Percentiles rank a stretch among this genome's conserved stretches.
phyloP scores from a whole-genome alignment of 1,284 basidiomycete genomes.

The Calocybe gambosa region DNA sequence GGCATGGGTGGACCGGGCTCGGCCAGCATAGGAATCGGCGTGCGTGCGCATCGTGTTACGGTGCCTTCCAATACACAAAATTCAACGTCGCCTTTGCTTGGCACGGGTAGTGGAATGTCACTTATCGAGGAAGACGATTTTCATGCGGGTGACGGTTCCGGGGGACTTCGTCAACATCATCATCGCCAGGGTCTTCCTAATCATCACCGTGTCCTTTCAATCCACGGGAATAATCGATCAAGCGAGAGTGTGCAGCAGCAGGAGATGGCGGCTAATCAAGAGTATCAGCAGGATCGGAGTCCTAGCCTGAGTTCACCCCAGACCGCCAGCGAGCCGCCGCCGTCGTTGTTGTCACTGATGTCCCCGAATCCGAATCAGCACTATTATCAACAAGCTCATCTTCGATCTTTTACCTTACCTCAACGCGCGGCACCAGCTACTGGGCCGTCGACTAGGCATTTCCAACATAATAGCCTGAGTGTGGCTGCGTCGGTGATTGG shows the following conservation, averaged over 20 bases:
- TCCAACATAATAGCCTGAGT: constrained; percentile 39
- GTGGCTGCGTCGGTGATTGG: constrained; percentile 17
- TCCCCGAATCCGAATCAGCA: constrained; percentile 10
- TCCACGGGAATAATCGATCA: constrained; percentile 19
- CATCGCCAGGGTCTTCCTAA: too few species aligned
- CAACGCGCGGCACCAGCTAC: constrained; percentile 25
- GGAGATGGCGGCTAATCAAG: background rate
- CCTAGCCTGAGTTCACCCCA: constrained; percentile 12
- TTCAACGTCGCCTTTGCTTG: constrained; percentile 11
- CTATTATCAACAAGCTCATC: constrained; percentile 31
- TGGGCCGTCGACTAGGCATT: constrained; percentile 29
- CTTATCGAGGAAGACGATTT: constrained; percentile 31
- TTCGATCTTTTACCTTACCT: constrained; percentile 34
- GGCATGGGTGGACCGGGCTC: too few species aligned
- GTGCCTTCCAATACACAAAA: constrained; percentile 26
- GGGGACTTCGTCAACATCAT: background rate
- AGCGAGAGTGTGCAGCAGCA: constrained; percentile 9
- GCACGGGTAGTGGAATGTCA: constrained; percentile 11
- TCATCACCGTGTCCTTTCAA: constrained; percentile 18
- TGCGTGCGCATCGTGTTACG: constrained; percentile 35
- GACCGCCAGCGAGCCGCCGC: background rate
- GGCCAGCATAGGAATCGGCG: constrained; percentile 26
- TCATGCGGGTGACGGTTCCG: constrained; percentile 20
- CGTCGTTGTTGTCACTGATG: too few species aligned
- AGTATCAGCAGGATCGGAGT: too few species aligned